phyloP scores from a whole-genome alignment of 2,329 filamentous ascomycete species.

The Cladophialophora exuberans region DNA sequence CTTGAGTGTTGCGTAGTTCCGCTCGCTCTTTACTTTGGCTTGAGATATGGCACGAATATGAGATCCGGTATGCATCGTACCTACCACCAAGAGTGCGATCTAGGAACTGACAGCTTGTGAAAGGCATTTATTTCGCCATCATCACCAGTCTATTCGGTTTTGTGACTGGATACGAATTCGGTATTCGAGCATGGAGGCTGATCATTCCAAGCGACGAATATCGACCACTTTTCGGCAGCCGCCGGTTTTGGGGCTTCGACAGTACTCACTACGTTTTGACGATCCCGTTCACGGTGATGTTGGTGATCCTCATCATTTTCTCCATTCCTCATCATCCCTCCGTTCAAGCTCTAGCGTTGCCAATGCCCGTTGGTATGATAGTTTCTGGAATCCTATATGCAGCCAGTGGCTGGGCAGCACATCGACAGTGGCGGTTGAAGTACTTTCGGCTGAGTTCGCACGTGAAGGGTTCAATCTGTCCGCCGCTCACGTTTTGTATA shows the following conservation, averaged over 20 bases:
- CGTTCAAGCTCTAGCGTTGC: constrained; percentile 22
- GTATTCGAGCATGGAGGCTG: constrained; percentile 26
- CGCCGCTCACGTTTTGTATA: constrained; percentile 65
- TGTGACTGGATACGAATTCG: constrained; percentile 27
- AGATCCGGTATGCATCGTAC: constrained; percentile 21
- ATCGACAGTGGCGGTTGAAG: constrained; percentile 22
- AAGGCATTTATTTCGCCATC: constrained; percentile 24
- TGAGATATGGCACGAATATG: constrained; percentile 25
- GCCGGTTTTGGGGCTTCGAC: constrained; percentile 27
- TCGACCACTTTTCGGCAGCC: constrained; percentile 23
- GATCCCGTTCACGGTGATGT: constrained; percentile 27
- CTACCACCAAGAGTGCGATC: neutral
- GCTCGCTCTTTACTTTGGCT: constrained; percentile 27
- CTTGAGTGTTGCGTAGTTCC: constrained; percentile 28
- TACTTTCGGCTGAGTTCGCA: constrained; percentile 65
- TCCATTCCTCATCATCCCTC: constrained; percentile 25
- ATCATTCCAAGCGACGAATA: constrained; percentile 23
- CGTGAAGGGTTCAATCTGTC: constrained; percentile 60
- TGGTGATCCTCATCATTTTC: constrained; percentile 28
- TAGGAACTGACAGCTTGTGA: neutral
- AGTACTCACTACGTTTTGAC: constrained; percentile 23
- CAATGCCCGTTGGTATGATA: constrained; percentile 34
- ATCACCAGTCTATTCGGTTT: constrained; percentile 28
- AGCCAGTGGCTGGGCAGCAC: constrained; percentile 20
- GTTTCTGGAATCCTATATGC: constrained; percentile 18